Evolutionary conservation across 1,284 basidiomycete genomes (phyloP), one percentile per base, ranked within the genome.

Genomic region (Pascua sp.): DNA sequence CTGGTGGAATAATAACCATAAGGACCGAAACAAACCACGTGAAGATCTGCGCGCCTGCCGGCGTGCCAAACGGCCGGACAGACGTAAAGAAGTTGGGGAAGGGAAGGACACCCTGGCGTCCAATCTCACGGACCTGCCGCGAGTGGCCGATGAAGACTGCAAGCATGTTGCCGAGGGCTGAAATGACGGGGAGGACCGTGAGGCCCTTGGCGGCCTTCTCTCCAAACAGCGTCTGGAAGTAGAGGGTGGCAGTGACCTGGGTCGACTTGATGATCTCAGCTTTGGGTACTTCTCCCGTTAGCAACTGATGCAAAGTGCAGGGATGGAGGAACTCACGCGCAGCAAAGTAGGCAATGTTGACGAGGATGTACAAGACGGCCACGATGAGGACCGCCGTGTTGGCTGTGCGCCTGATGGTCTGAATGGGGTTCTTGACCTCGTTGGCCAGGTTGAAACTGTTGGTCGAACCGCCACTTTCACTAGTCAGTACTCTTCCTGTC

Each of bases 1-100:
- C 78, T 0, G 83, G 84, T 32, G 81, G 81, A 0, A 76, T 80
- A 16, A 84, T 66, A 62, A 85, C 80, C 54, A 85, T 78, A 59
- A 84, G 76, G n/a, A 80, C 69, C 0, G 81, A 81, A 12, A 83
- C 64, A 15, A 77, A 49, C 73, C 78, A 83, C 59, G 81, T 81
- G 48, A 81, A 63, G 7, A 79, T 60, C 42, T 82, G 71, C 8
- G 81, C 79, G 0, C 76, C 81, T 13, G 80, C 61, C 11, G 75
- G 75, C 4, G 75, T 69, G 18, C 70, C 70, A 59, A 76, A 76
- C 4, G 75, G 73, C 47, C 56, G 47, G 32, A 66, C 69, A 41
- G 53, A 57, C 11, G 65, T 66, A 63, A 69, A 71, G 59, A 75
- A 67, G 41, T 66, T 59, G 15, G 70, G 61, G 46, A 60, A 77